Evolutionary conservation across 2,329 filamentous ascomycete genomes (phyloP), one percentile per base, ranked within the genome.

Genomic region (Tolypocladium inflatum): DNA sequence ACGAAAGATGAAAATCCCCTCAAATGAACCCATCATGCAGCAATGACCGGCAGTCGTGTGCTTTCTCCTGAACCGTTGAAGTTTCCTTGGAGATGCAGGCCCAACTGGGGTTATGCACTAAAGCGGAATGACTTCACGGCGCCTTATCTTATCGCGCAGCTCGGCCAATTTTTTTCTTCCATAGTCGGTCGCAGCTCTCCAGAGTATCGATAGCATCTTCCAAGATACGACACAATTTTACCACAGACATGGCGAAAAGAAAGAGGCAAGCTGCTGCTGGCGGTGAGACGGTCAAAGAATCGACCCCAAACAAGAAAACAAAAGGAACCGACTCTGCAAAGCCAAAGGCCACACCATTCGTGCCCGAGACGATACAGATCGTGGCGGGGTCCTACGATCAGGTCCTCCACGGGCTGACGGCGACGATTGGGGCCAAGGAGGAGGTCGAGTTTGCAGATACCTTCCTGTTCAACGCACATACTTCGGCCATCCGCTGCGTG

Each of bases 381-480:
- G 81, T 97, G 60, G 87, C 91, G 8, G 94, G 94, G 54, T 97
- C 92, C 56, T 99, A 99, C 75, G 94, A 99, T 70, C 84, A 91
- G 63, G 85, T 95, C 55, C 82, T 99, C 23, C 94, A 99, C 72
- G 94, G 94, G 60, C 81, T 97, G 66, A 90, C 89, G 9, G 91
- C 89, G n/a, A 84, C 84, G 2, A 77, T 96, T 56, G 62, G 66
- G 38, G 55, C 63, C 38, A 63, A 71, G 48, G 63, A 70, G 57
- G 69, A 78, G 19, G 78, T 86, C 57, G 80, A 86, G 55, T 97
- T 97, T 69, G 84, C 90, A 63, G 93, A 97, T 73, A 93, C 90
- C 0, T 99, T 99, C 73, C 83, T 99, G 58, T 97, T 99, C 82
- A 90, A 92, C 69, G 92, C 94, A 17, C 94, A 99, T 75, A 82